Base-by-base conservation (phyloP, 2,329 filamentous ascomycete genomes). In the Chrysosporium queenslandicum region DNA sequence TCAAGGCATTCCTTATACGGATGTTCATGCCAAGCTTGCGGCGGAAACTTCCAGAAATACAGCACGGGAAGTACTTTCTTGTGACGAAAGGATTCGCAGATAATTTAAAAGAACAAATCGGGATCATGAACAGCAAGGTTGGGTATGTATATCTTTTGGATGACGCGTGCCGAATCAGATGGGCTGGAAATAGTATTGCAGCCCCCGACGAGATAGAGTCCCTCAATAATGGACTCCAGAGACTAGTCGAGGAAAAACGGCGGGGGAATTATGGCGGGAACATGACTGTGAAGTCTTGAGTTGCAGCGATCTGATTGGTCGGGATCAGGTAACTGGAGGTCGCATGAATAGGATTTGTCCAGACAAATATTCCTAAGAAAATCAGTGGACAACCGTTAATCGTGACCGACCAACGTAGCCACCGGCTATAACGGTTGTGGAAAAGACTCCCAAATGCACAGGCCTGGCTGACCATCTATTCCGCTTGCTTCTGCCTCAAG, bases 111-210 rank as follows among this genome's bases (percentile, higher is more conserved):
- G 78, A 82, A 61, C 74, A 77, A 3, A 77, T 83, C 61, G 80
- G 80, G 4, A 67, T 94, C 65, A 72, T 94, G 64, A 98, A 98
- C 70, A 82, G 81, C 59, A 94, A 90, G 69, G 91, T 96, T 30
- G 91, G 90, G 34, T 97, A 96, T 71, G 85, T 90, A 3, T 98
- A 95, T 69, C 76, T 98, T 45, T 76, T 98, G 54, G 92, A 98
- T 66, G 76, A 82, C 56, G 77, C 90, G 58, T 95, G 89, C 67
- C 86, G 82, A 70, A 94, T 98, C 60, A 80, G 92, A 53, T 98
- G 92, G 92, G 92, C 91, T 0, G 92, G 87, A 3, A 94, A 89
- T 57, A 73, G 68, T 36, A 64, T 70, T 47, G 70, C 71, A 12
- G 65, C 71, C 54, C 58, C 63, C 29, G 61, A 59, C 20, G 71